Evolutionary conservation across 1,284 basidiomycete species (phyloP).

Genomic region (Pseudozyma tsukubaensis): DNA sequence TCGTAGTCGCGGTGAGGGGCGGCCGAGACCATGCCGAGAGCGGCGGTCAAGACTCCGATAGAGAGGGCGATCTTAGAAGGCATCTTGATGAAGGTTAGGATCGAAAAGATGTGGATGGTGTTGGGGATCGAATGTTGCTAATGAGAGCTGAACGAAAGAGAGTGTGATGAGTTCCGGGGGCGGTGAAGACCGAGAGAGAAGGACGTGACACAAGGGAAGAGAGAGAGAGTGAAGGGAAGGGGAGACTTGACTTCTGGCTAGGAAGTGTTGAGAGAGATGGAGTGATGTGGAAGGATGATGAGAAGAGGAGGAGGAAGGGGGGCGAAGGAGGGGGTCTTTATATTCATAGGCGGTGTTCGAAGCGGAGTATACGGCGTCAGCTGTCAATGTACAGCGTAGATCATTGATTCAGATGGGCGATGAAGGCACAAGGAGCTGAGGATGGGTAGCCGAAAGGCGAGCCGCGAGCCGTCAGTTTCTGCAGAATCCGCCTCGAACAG

Average conservation of each 20-base stretch:
- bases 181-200: conserved; percentile 35
- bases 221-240: conserved; percentile 8
- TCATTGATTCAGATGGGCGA: conserved; percentile 3
- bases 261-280: conserved; percentile 25
- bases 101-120: conserved; percentile 1
- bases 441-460: background rate
- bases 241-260: conserved; percentile 31
- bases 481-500: too few species aligned
- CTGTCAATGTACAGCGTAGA: conserved; percentile 15
- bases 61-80: conserved; percentile 51
- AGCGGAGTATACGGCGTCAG: conserved; percentile 21
- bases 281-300: conserved; percentile 30
- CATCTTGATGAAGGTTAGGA: conserved; percentile 26
- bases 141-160: conserved; percentile 16
- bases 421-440: conserved; percentile 4
- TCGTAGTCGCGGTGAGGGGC: conserved; percentile 37
- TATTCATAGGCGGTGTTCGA: conserved; percentile 23
- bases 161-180: conserved; percentile 21
- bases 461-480: too few species aligned
- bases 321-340: conserved; percentile 30
- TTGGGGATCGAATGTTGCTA: too few species aligned
- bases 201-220: conserved; percentile 15
- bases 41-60: conserved; percentile 37
- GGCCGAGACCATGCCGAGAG: conserved; percentile 46
- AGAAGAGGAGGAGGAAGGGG: conserved; percentile 27